These are phyloP conservation scores for Plasmodium gallinaceum DNA, from an alignment of 169 alveolate genomes.

Conservation along the genomic window DNA sequence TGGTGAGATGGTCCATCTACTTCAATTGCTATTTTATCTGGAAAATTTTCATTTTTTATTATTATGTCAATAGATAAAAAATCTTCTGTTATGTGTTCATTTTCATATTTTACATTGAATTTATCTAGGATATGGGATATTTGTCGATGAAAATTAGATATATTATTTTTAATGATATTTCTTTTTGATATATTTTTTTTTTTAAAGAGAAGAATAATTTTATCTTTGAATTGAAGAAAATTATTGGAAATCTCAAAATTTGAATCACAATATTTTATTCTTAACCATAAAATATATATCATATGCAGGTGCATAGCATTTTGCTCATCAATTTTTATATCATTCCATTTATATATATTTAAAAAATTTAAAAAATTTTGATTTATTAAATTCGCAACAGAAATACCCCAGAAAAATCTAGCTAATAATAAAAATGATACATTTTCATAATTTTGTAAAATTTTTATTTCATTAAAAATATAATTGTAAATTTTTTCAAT, in stretches of 20 bases:
- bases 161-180: neutral
- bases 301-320: constrained; percentile 73
- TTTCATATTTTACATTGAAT: constrained; percentile 34
- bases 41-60: constrained; percentile 8
- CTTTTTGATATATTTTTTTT: neutral
- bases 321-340: constrained; percentile 34
- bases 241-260: constrained; percentile 12
- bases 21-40: constrained; percentile 64
- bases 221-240: constrained; percentile 29
- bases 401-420: constrained; percentile 74
- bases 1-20: constrained; percentile 78
- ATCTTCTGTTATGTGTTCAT: constrained; percentile 72
- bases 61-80: constrained; percentile 50
- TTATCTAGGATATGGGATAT: constrained; percentile 34
- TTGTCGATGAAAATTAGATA: constrained; percentile 38
- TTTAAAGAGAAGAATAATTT: constrained; percentile 24
- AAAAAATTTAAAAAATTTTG: constrained; percentile 31
- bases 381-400: constrained; percentile 53
- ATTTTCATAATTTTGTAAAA: constrained; percentile 21
- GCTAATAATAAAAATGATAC: constrained; percentile 56
- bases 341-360: constrained; percentile 60
- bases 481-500: constrained; percentile 32
- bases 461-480: constrained; percentile 61
- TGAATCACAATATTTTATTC: constrained; percentile 60
- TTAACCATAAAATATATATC: constrained; percentile 72